Percentiles rank a stretch among this genome's conserved stretches.
Conservation (phyloP, 225 moss, liverwort and hornwort genomes). For the Thuidium tamariscinum region DNA sequence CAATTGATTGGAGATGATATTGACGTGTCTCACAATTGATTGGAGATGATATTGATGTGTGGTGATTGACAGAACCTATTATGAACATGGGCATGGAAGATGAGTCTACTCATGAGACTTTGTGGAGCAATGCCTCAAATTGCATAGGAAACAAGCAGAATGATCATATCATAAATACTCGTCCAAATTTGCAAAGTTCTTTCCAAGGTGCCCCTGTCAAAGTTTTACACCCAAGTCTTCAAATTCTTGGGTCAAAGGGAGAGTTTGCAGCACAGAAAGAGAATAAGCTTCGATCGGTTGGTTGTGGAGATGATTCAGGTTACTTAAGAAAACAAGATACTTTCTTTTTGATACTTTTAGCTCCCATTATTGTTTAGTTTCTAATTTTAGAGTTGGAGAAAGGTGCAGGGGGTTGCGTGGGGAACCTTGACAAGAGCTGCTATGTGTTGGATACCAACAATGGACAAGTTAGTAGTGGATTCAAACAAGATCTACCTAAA, state of each 20-base stretch:
- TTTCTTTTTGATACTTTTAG: background rate
- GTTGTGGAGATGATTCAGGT: slow-evolving; percentile 15
- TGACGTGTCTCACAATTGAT: background rate
- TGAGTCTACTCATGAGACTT: background rate
- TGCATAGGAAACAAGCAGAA: background rate
- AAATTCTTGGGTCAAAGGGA: background rate
- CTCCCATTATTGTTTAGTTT: background rate
- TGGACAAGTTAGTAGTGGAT: background rate
- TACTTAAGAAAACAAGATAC: background rate
- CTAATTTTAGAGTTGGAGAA: background rate
- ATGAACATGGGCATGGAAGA: background rate
- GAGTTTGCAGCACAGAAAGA: background rate
- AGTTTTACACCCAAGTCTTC: background rate
- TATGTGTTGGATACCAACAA: background rate
- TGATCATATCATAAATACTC: background rate
- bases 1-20: background rate
- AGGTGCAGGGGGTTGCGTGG: slow-evolving; percentile 6
- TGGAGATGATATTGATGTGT: background rate
- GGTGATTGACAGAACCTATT: slow-evolving; percentile 4
- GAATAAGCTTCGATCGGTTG: background rate
- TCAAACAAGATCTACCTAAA: background rate
- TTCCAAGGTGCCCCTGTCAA: background rate
- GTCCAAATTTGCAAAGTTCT: background rate
- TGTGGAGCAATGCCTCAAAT: background rate
- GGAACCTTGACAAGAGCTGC: slow-evolving; percentile 3